Conservation (phyloP, 306 rosid species). For the Purshia tridentata region DNA sequence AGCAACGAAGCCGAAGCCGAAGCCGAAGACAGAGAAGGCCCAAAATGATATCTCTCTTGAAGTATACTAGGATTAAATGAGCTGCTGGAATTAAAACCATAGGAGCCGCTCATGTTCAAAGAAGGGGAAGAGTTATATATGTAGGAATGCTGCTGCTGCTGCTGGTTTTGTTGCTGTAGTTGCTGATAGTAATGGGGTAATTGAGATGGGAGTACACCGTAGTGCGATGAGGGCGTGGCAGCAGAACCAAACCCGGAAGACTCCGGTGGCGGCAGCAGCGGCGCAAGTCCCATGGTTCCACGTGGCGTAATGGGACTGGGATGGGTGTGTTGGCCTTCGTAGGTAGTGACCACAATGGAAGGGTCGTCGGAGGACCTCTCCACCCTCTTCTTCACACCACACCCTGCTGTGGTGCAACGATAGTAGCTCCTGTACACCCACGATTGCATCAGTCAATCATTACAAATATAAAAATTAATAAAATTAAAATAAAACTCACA, state of each 20-base stretch:
- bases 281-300: conserved; percentile 40
- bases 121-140: conserved; percentile 37
- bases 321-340: conserved; percentile 89
- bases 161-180: conserved; percentile 19
- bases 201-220: conserved; percentile 1
- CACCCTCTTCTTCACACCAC: conserved; percentile 90
- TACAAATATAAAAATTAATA: not conserved
- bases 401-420: conserved; percentile 72
- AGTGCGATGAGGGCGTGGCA: conserved; percentile 11
- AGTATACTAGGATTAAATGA: conserved; percentile 24
- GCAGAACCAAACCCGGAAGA: no score
- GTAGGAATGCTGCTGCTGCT: conserved; percentile 31
- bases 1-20: conserved; percentile 27
- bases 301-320: conserved; percentile 56
- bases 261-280: conserved; percentile 10
- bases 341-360: conserved; percentile 71
- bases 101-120: conserved; percentile 23
- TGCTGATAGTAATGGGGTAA: conserved; percentile 26
- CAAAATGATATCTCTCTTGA: conserved; percentile 30
- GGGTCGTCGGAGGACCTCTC: conserved; percentile 72
- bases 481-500: no score
- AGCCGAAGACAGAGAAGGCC: conserved; percentile 6
- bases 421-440: conserved; percentile 69
- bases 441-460: not conserved
- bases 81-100: conserved; percentile 16